phyloP scores from a whole-genome alignment of 768 basidiomycete genomes.

The Cystofilobasidium capitatum region DNA sequence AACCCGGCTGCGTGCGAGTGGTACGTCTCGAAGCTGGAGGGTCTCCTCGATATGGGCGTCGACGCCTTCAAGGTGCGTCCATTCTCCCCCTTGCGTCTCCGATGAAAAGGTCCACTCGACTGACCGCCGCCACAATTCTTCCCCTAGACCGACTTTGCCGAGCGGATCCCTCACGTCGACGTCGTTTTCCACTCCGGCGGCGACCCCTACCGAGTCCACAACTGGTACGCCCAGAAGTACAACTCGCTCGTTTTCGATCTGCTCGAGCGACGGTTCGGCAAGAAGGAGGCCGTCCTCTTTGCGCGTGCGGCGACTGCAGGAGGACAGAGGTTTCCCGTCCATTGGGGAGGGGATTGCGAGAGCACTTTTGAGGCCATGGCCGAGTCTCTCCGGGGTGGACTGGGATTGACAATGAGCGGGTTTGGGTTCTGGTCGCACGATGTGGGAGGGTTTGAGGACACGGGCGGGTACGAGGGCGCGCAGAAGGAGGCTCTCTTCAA shows the following conservation, averaged over 20 bases:
- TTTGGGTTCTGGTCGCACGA: slow-evolving; percentile 67
- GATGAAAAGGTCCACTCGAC: not conserved
- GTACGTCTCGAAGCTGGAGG: slow-evolving; percentile 48
- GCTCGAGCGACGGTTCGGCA: slow-evolving; percentile 52
- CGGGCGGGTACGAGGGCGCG: slow-evolving; percentile 58
- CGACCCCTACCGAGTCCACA: slow-evolving; percentile 57
- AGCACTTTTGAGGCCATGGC: slow-evolving; percentile 71
- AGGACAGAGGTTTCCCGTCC: slow-evolving; percentile 47
- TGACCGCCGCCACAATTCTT: not conserved
- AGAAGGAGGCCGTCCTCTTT: slow-evolving; percentile 59
- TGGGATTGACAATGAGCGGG: slow-evolving; percentile 59
- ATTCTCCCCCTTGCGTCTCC: not conserved
- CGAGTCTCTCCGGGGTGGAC: slow-evolving; percentile 55
- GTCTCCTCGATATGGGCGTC: slow-evolving; percentile 50
- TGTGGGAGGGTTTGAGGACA: slow-evolving; percentile 45
- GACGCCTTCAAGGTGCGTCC: slow-evolving; percentile 48
- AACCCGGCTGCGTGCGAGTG: slow-evolving; percentile 52
- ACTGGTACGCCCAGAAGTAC: slow-evolving; percentile 59
- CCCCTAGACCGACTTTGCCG: slow-evolving; percentile 57
- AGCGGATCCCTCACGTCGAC: slow-evolving; percentile 60
- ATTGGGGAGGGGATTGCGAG: slow-evolving; percentile 56
- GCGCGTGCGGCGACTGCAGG: slow-evolving; percentile 60
- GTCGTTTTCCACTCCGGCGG: slow-evolving; percentile 58
- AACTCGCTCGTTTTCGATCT: slow-evolving; percentile 61
- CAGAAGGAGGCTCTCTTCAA: slow-evolving; percentile 61